Conservation (phyloP, 2,329 filamentous ascomycete genomes). For the Kalmusia sp. region DNA sequence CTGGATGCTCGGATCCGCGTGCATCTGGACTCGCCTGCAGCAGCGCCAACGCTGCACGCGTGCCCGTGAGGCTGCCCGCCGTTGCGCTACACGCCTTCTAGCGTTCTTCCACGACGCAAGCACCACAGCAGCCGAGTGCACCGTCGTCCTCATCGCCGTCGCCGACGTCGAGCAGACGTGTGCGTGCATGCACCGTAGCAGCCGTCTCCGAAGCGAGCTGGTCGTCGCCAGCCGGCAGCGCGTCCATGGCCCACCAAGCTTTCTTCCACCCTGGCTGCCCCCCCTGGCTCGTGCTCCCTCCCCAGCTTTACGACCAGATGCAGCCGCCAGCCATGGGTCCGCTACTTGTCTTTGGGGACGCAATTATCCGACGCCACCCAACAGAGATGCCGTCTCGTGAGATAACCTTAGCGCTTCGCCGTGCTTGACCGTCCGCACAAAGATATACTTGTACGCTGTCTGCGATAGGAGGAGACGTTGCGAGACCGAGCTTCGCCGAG, state of each 20-base stretch:
- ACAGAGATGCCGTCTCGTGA: neutral
- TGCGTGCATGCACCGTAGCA: neutral
- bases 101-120: neutral
- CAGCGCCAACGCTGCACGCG: neutral
- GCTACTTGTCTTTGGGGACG: too few relatives aligned
- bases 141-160: neutral
- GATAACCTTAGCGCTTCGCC: slow-evolving; percentile 1
- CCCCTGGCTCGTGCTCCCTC: neutral
- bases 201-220: neutral
- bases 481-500: neutral
- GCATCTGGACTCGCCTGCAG: neutral
- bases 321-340: neutral
- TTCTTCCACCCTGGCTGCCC: neutral
- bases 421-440: neutral
- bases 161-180: neutral
- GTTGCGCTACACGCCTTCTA: slow-evolving; percentile 3
- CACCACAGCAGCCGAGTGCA: neutral
- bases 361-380: slow-evolving; percentile 1
- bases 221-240: neutral
- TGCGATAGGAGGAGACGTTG: slow-evolving; percentile 1
- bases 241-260: neutral
- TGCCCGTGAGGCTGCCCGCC: neutral
- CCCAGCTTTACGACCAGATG: neutral
- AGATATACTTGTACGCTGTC: neutral
- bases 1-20: neutral